Base-by-base conservation (phyloP, 352 stramenopile genomes). In the Paralagenidium karlingii region DNA sequence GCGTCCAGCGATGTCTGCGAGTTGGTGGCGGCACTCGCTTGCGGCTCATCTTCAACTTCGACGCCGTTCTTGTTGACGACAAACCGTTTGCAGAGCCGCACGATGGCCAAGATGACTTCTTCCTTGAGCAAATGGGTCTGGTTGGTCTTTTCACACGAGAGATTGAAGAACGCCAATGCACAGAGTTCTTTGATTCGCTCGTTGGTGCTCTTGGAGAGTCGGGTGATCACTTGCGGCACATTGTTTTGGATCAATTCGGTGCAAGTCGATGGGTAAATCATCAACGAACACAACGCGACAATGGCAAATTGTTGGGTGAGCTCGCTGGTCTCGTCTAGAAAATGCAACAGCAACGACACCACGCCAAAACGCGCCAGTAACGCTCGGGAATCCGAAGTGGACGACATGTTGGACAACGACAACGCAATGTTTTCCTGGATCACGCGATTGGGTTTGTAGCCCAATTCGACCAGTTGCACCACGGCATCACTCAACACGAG, bases 371-470 rank as follows among this genome's bases (percentile, higher is more conserved):
- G 63, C 8, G 55, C 65, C 12, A 88, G 50, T 6, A 82, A 48
- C 5, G 65, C 64, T 0, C 66, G 67, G 24, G 67, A 82, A 18
- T 82, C 71, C 5, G 60, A 38, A 20, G 60, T 82, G 6, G 60
- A 47, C 7, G 67, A 68, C 58, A 89, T 74, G 48, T 86, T 87
- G 12, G 73, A 80, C 21, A 89, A 38, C 32, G 62, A 83, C 25
- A 85, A 46, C 10, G 76, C 64, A 11, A 70, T 82, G 43, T 83
- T 87, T 45, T 90, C 76, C 19, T 81, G 67, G 7, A 87, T 63
- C 0, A 50, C 56, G 22, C 47, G 40, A 44, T 59, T 86, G 1
- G 64, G 40, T 13, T 69, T 69, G 11, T 66, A 53, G 0, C 63
- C 66, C 34, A 86, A 47, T 32, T 82, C 55, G 2, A 87, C 64